These are phyloP conservation scores for Larix kaempferi DNA, from an alignment of 75 land plant species.

Conservation along the genomic window DNA sequence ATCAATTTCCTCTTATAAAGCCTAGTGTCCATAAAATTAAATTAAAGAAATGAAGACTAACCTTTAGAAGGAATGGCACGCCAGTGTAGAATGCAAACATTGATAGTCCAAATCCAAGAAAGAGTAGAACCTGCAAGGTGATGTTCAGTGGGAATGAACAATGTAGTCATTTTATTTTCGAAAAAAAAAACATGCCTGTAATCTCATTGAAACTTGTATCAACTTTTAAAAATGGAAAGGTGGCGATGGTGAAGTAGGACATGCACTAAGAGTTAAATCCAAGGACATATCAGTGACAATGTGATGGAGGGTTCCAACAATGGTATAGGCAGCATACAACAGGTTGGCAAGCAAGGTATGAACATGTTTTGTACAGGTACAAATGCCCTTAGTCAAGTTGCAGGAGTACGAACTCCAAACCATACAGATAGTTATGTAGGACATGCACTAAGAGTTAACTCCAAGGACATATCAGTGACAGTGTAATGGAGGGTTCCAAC, in stretches of 20 bases:
- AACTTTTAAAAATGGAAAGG: slow-evolving; percentile 1
- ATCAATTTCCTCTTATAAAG: not conserved
- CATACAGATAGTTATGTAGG: not conserved
- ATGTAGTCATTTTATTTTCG: not conserved
- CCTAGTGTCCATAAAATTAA: not conserved
- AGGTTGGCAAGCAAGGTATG: too few species aligned
- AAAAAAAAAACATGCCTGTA: not conserved
- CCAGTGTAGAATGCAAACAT: slow-evolving; percentile 52
- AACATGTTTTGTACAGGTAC: not conserved
- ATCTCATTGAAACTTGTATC: not conserved
- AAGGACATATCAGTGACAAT: not conserved
- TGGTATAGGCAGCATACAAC: too few species aligned
- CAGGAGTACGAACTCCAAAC: not conserved
- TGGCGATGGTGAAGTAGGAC: not conserved
- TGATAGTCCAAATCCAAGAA: slow-evolving; percentile 41
- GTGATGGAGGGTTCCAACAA: too few species aligned
- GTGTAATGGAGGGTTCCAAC: too few species aligned
- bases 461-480: not conserved
- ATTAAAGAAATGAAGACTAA: slow-evolving; percentile 1
- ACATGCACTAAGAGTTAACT: not conserved
- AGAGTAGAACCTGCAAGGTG: slow-evolving; percentile 42
- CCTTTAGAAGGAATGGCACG: slow-evolving; percentile 60
- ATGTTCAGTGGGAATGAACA: not conserved
- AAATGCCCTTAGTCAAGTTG: not conserved
- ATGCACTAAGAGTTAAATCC: not conserved